Conservation (phyloP, 2,329 filamentous ascomycete genomes). For the Fusarium pseudonygamai region DNA sequence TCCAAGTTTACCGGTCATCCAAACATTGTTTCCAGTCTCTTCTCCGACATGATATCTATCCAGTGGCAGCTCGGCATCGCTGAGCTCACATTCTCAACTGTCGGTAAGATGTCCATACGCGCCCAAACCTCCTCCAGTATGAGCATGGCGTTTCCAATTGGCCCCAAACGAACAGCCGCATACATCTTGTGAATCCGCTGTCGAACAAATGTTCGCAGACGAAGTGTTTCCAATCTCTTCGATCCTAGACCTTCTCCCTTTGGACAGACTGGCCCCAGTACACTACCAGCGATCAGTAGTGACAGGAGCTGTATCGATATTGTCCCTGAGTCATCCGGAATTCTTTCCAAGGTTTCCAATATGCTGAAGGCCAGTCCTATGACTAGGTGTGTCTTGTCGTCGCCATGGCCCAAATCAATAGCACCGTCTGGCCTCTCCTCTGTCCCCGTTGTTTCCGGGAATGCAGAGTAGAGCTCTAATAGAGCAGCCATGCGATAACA, state of each 20-base stretch:
- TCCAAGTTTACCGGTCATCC: not conserved
- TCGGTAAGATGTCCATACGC: slow-evolving; percentile 4
- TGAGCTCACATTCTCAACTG: not conserved
- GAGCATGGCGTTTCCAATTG: not conserved
- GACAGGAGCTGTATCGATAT: slow-evolving; percentile 16
- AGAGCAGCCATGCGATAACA: slow-evolving; percentile 17
- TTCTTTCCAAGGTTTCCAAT: not conserved
- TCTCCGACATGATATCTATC: slow-evolving; percentile 27
- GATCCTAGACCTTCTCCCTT: not conserved
- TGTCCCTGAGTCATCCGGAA: slow-evolving; percentile 13
- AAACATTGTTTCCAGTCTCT: slow-evolving; percentile 20
- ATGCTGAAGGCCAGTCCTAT: not conserved
- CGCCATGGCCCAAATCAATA: not conserved
- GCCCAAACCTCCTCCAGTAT: slow-evolving; percentile 28
- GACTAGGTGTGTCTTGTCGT: not conserved
- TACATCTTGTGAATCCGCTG: not conserved
- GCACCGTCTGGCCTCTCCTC: not conserved
- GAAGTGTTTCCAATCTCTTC: not conserved
- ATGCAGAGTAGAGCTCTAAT: slow-evolving; percentile 13
- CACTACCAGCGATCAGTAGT: slow-evolving; percentile 17
- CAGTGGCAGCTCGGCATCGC: slow-evolving; percentile 3
- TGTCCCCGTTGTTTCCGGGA: slow-evolving; percentile 3
- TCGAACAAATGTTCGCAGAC: slow-evolving; percentile 10
- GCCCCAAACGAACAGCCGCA: slow-evolving; percentile 4
- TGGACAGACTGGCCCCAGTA: not conserved